Conservation (phyloP, 805 yeast genomes). For the Maudiozyma barnettii region DNA sequence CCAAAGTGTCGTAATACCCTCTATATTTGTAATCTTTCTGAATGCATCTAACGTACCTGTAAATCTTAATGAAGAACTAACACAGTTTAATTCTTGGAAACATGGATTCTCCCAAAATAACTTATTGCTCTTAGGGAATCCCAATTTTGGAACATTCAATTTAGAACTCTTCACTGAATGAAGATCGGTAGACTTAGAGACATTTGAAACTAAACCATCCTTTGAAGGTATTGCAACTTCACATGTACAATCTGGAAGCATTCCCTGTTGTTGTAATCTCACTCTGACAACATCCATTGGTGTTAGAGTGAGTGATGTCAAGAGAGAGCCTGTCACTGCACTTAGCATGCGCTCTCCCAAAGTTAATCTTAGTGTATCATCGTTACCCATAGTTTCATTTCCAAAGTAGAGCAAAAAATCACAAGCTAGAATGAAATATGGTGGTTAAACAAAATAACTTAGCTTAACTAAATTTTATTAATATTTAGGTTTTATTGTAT, state of each 20-base stretch:
- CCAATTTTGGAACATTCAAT: neutral
- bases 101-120: slow-evolving; percentile 29
- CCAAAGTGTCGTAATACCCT: slow-evolving; percentile 76
- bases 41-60: slow-evolving; percentile 73
- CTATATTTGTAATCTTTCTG: slow-evolving; percentile 51
- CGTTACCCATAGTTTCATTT: slow-evolving; percentile 6
- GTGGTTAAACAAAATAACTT: too few species aligned
- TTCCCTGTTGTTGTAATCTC: slow-evolving; percentile 67
- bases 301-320: slow-evolving; percentile 66
- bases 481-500: too few species aligned
- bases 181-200: neutral
- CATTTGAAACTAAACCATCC: slow-evolving; percentile 7
- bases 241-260: slow-evolving; percentile 38
- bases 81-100: slow-evolving; percentile 26
- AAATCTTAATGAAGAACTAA: slow-evolving; percentile 28
- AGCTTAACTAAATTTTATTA: too few species aligned
- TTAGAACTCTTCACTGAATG: slow-evolving; percentile 1
- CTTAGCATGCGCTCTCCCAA: slow-evolving; percentile 60
- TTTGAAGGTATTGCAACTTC: slow-evolving; percentile 15
- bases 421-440: too few species aligned
- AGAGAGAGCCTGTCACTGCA: slow-evolving; percentile 65
- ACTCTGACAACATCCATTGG: slow-evolving; percentile 75
- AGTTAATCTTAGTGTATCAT: slow-evolving; percentile 7
- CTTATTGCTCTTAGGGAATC: neutral
- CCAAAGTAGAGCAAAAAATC: neutral